phyloP scores from a whole-genome alignment of 495 filamentous ascomycete species.

The Trichoderma reesei region DNA sequence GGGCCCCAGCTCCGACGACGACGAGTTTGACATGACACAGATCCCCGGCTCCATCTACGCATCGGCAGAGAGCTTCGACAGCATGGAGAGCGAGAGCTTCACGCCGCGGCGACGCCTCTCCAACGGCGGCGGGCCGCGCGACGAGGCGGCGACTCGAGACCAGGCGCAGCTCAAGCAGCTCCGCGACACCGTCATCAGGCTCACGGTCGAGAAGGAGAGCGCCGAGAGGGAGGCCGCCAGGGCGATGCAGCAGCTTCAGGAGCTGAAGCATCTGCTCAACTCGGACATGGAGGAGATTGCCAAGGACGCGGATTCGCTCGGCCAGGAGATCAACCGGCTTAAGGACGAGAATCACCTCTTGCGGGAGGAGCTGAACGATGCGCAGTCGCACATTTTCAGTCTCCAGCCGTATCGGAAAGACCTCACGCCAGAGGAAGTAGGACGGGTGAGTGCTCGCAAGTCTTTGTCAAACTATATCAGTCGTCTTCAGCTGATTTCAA shows the following conservation, averaged over 20 bases:
- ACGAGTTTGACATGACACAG: not conserved
- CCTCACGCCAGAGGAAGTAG: conserved; percentile 20
- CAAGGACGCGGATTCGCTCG: not conserved
- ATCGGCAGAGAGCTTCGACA: not conserved
- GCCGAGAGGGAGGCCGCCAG: not conserved
- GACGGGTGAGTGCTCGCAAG: conserved; percentile 15
- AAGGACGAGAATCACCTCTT: conserved; percentile 13
- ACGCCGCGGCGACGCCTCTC: not conserved
- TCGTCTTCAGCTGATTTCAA: not conserved
- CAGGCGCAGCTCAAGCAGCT: not conserved
- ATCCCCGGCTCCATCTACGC: not conserved
- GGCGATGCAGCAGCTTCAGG: not conserved
- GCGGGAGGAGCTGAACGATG: conserved; percentile 18
- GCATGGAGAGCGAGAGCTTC: not conserved
- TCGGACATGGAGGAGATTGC: not conserved
- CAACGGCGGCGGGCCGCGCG: not conserved
- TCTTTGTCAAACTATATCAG: not conserved
- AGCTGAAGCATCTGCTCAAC: conserved; percentile 8
- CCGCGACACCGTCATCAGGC: not conserved
- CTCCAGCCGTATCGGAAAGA: conserved; percentile 25
- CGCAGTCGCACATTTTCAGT: conserved; percentile 26
- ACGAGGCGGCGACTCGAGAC: not conserved
- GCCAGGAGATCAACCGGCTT: conserved; percentile 8
- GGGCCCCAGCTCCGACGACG: not conserved
- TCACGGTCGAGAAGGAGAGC: not conserved